Percentiles rank a stretch among this genome's conserved stretches.
These are phyloP conservation scores for Metschnikowia colocasiae DNA, from an alignment of 805 yeast species.

Conservation along the genomic window DNA sequence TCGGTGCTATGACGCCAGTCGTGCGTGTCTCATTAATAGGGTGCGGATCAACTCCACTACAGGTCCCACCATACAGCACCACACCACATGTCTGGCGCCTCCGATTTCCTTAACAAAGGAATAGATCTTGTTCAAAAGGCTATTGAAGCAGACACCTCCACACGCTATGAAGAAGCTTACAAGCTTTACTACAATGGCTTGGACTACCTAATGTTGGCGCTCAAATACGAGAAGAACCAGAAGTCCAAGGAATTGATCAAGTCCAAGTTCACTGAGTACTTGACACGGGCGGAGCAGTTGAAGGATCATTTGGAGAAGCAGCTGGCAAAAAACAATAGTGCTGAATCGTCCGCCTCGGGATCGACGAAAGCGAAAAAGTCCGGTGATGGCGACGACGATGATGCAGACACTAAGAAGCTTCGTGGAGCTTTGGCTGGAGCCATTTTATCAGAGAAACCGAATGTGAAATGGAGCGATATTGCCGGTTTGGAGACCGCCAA, in stretches of 20 bases:
- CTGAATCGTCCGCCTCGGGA: slow-evolving; percentile 53
- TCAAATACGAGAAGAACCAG: slow-evolving; percentile 88
- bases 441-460: slow-evolving; percentile 85
- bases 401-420: slow-evolving; percentile 81
- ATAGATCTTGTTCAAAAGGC: slow-evolving; percentile 92
- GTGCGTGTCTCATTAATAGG: slow-evolving; percentile 2
- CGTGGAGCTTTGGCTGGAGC: slow-evolving; percentile 91
- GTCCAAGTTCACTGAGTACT: slow-evolving; percentile 84
- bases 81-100: slow-evolving; percentile 25
- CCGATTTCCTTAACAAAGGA: slow-evolving; percentile 89
- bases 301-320: slow-evolving; percentile 80
- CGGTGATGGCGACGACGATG: slow-evolving; percentile 59
- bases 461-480: slow-evolving; percentile 90
- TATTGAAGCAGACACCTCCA: slow-evolving; percentile 87
- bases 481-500: slow-evolving; percentile 96
- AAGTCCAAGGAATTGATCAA: slow-evolving; percentile 85
- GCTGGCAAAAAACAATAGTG: slow-evolving; percentile 42
- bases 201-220: slow-evolving; percentile 92
- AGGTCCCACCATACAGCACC: neutral
- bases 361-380: slow-evolving; percentile 55
- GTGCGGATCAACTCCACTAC: slow-evolving; percentile 3
- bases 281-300: slow-evolving; percentile 89
- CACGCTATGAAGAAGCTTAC: slow-evolving; percentile 90
- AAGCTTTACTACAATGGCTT: slow-evolving; percentile 87
- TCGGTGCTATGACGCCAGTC: neutral